Evolutionary conservation across 768 basidiomycete genomes (phyloP), one percentile per base, ranked within the genome.

Genomic region (Scleroderma bovista): DNA sequence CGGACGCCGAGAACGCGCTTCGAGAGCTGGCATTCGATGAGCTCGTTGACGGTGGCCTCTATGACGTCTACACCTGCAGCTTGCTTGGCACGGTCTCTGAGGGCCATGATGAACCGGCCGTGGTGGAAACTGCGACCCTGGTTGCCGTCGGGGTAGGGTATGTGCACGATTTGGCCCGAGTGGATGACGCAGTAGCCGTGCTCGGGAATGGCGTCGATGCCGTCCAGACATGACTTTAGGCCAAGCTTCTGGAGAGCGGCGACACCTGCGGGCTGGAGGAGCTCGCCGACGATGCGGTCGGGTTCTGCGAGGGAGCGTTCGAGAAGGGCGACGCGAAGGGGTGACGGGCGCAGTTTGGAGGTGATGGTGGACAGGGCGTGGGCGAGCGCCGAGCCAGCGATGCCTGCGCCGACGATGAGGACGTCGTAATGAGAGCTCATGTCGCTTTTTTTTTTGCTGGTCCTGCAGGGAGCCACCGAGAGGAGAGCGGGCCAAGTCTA

Each of bases 201-300:
- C 13, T 81, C 86, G 0, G 81, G 80, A 26, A 93, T 75, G 0
- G 93, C 84, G 65, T 91, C 94, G 50, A 98, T 94, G n/a, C 78
- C 84, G 22, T 97, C 88, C 40, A 96, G 67, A 47, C 83, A 84
- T 7, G 70, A 70, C 43, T 79, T 80, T 57, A 99, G 65, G 0
- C 92, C 94, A n/a, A 99, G 79, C 33, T 78, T 69, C 50, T 79
- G 70, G 40, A 99, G 71, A 1, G 92, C 83, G 12, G 74, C 72
- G 20, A 93, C 83, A 1, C 96, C 96, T 1, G 86, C 93, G 2
- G 96, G 96, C 61, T 99, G 96, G 20, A 99, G 73, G 1, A 98
- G 81, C 66, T 99, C 96, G 22, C 96, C 96, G 31, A 98, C 96
- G 57, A 99, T 98, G 16, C 96, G 80, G 75, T 98, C 93, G 0